Percentiles rank a stretch among this genome's conserved stretches.
phyloP scores from a whole-genome alignment of 139 green algal genomes.

The Raphidocelis subcapitata region DNA sequence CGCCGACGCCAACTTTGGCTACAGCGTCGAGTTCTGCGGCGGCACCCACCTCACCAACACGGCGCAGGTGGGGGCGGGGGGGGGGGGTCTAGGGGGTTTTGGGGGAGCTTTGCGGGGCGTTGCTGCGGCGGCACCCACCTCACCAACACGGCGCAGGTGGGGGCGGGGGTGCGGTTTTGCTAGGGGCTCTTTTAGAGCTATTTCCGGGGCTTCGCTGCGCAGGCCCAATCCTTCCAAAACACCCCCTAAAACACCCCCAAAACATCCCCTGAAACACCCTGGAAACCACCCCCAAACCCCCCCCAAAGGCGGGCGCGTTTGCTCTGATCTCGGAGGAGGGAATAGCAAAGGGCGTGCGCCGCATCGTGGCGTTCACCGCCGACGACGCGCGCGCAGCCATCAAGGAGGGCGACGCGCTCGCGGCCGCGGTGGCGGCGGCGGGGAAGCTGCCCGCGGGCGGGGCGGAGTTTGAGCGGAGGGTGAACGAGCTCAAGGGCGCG shows the following conservation, averaged over 20 bases:
- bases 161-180: too few relatives aligned
- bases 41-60: conserved; percentile 95
- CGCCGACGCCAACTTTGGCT: conserved; percentile 43
- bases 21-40: conserved; percentile 96
- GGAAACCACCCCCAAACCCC: too few relatives aligned
- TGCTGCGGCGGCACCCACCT: conserved; percentile 99
- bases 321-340: conserved; percentile 94
- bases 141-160: conserved; percentile 69
- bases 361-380: conserved; percentile 88
- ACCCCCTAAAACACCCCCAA: too few relatives aligned
- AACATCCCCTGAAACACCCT: too few relatives aligned
- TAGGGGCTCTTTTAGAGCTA: too few relatives aligned
- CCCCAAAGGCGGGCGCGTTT: conserved; percentile 75
- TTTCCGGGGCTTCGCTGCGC: too few relatives aligned
- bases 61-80: conserved; percentile 34
- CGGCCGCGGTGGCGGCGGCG: conserved; percentile 38
- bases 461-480: conserved; percentile 38
- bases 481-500: too few relatives aligned
- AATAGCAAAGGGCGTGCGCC: conserved; percentile 92
- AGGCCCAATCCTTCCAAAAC: conserved; percentile 92
- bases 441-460: conserved; percentile 32
- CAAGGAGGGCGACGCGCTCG: conserved; percentile 59
- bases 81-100: too few relatives aligned
- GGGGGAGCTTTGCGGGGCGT: too few relatives aligned
- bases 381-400: conserved; percentile 72